phyloP scores from a whole-genome alignment of 2,329 filamentous ascomycete species.

The Fusarium redolens region DNA sequence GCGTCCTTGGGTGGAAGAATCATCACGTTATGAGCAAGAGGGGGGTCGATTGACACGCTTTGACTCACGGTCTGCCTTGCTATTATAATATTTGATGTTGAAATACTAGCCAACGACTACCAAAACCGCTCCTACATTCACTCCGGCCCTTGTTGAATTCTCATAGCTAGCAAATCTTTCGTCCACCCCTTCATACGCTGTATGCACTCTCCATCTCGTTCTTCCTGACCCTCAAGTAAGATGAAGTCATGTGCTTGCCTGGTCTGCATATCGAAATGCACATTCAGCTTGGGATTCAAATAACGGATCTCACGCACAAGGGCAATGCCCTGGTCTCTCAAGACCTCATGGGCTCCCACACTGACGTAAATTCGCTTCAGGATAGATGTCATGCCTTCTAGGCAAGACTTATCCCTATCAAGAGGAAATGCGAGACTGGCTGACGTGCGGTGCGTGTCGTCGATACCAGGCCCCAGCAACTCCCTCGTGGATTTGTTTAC shows the following conservation, averaged over 20 bases:
- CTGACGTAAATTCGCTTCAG: not conserved
- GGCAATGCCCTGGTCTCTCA: not conserved
- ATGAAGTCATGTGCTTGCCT: not conserved
- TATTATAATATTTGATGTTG: no score
- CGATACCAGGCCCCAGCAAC: not conserved
- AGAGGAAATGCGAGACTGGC: not conserved
- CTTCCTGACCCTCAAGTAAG: not conserved
- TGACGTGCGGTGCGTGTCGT: not conserved
- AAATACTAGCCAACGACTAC: no score
- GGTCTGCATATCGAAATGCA: not conserved
- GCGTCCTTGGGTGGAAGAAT: no score
- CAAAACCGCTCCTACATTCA: no score
- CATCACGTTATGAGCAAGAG: no score
- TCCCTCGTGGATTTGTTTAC: not conserved
- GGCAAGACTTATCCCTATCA: not conserved
- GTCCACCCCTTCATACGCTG: not conserved
- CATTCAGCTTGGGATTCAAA: not conserved
- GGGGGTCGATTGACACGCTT: no score
- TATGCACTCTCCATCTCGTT: not conserved
- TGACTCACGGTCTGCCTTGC: no score
- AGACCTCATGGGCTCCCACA: not conserved
- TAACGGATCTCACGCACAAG: not conserved
- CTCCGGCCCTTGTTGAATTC: no score
- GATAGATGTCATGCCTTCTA: not conserved
- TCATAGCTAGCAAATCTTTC: not conserved